Evolutionary conservation across 768 basidiomycete species (phyloP), one percentile per base, ranked within the genome.

Genomic region (Pleurotus eryngii): DNA sequence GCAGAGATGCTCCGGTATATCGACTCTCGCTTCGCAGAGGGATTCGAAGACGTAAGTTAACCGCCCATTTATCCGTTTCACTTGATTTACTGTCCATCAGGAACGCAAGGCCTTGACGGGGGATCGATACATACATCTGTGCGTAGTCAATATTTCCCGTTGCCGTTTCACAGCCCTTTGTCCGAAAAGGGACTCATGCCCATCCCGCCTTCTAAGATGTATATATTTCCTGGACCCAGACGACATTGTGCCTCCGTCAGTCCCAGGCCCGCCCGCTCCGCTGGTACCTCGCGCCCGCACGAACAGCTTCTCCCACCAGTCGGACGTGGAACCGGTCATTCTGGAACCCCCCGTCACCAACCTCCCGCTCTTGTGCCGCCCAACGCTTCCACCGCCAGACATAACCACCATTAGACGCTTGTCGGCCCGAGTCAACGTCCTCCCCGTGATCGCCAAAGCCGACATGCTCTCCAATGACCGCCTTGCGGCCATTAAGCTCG

Each of bases 141-240:
- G 67, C 64, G 82, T 81, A 58, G 59, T 60, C 62, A 64, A 40
- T 49, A 60, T 48, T 15, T 55, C 49, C 57, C 57, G 65, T 39
- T 62, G 57, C 48, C 54, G 39, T 27, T 58, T 65, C 65, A 54
- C 49, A 50, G 49, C 49, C 49, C 49, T 50, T 50, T 26, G 43
- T 59, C 59, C 17, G 55, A 51, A 50, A 50, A 50, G 49, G 27
- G 24, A 50, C 49, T 50, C 49, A 50, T 50, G n/a, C 57, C 30
- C 56, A 47, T 59, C 24, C 43, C 38, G 57, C 39, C 39, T 35
- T 30, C 49, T 43, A 73, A 92, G 90, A 59, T 92, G 90, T 65
- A 84, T 93, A 58, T 93, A 93, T 74, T 90, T 93, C 73, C 76
- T 93, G 72, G 89, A 92, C 79, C 91, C 91, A 55, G 88, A 90